Conservation (phyloP, 345 rosid genomes). For the Rhizophora apiculata region DNA sequence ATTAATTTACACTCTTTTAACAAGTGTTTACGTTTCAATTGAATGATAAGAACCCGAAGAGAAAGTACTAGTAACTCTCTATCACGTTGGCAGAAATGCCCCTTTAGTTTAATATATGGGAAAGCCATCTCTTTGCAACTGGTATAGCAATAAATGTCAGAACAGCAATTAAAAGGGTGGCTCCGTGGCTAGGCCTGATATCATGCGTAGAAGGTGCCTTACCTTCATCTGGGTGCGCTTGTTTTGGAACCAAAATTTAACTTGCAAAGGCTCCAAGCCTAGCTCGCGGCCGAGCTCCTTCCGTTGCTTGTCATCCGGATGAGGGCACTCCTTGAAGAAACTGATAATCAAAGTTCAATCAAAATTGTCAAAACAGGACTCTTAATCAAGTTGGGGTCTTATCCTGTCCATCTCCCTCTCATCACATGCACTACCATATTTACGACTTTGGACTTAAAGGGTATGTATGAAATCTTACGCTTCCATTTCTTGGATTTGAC, state of each 20-base stretch:
- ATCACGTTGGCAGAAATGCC: too few relatives aligned
- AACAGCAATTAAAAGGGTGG: too few relatives aligned
- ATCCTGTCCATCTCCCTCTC: background rate
- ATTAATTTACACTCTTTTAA: too few relatives aligned
- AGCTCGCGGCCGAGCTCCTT: conserved; percentile 78
- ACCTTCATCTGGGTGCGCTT: conserved; percentile 99
- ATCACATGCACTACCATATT: background rate
- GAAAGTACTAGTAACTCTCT: too few relatives aligned
- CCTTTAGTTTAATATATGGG: too few relatives aligned
- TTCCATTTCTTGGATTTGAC: conserved; percentile 93
- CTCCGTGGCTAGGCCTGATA: too few relatives aligned
- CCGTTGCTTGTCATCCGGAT: conserved; percentile 94
- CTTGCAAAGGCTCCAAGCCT: conserved; percentile 73
- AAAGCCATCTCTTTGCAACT: too few relatives aligned
- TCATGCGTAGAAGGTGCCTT: background rate
- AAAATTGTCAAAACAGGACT: too few relatives aligned
- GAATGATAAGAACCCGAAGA: too few relatives aligned
- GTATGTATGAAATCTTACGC: conserved; percentile 43
- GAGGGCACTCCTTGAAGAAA: conserved; percentile 91
- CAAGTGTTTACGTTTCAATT: too few relatives aligned
- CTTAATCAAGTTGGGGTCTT: too few relatives aligned
- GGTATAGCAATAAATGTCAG: too few relatives aligned
- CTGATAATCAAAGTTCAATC: conserved; percentile 27
- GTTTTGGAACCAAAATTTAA: conserved; percentile 98
- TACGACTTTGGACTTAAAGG: background rate